These are phyloP conservation scores for Aspergillus asperescens DNA, from an alignment of 495 filamentous ascomycete genomes.

Conservation along the genomic window DNA sequence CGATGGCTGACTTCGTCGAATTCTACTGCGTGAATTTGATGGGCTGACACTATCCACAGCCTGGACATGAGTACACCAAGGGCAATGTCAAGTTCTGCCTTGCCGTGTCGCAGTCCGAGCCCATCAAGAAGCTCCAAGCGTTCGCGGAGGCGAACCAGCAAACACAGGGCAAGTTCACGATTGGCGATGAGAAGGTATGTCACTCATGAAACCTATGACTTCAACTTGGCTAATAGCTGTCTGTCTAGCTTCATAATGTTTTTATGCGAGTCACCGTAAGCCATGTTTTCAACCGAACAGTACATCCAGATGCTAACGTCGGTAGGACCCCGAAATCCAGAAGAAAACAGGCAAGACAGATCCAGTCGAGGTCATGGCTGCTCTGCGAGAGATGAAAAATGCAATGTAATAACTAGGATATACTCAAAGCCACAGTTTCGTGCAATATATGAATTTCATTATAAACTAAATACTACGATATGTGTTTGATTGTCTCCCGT, in stretches of 20 bases:
- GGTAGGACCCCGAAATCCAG: conserved; percentile 75
- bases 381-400: conserved; percentile 81
- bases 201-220: neutral
- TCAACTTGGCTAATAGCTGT: conserved; percentile 6
- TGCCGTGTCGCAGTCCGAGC: conserved; percentile 64
- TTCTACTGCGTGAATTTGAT: too few relatives aligned
- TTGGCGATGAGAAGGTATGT: conserved; percentile 91
- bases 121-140: conserved; percentile 67
- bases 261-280: conserved; percentile 88
- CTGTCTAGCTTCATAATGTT: conserved; percentile 77
- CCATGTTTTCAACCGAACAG: conserved; percentile 1
- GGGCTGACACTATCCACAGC: conserved; percentile 44
- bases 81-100: conserved; percentile 82
- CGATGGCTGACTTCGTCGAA: too few relatives aligned
- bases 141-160: conserved; percentile 77
- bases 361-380: conserved; percentile 80
- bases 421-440: too few relatives aligned
- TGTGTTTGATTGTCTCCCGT: conserved; percentile 31
- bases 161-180: conserved; percentile 95
- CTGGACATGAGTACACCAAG: conserved; percentile 97
- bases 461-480: neutral
- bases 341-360: conserved; percentile 77
- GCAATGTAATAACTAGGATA: too few relatives aligned
- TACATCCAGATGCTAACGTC: conserved; percentile 4
- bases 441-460: neutral